Base-by-base conservation (phyloP, 306 rosid genomes). In the Lathyrus oleraceus region DNA sequence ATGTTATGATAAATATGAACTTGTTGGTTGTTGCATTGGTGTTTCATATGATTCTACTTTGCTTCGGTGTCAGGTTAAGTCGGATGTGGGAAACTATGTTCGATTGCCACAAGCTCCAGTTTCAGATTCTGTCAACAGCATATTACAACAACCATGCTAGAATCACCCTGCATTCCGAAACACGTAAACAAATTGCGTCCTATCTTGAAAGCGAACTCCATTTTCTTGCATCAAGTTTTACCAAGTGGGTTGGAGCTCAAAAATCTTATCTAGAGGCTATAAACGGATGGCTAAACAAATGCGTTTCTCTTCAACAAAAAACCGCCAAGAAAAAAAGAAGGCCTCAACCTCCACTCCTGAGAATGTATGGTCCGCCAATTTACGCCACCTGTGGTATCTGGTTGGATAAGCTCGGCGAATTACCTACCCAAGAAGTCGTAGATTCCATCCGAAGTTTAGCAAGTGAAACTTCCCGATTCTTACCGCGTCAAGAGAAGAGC, bases 31-130 rank as follows among this genome's bases (percentile, higher is more conserved):
- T 35, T 69, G 30, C 20, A 70, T 69, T 39, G 27, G 30, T 25
- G 68, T 51, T 70, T 82, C 36, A 67, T 28, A 38, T 43, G 19
- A 69, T 73, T 71, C 39, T 44, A n/a, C 64, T 54, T 70, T 72
- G 54, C 64, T 59, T 70, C 15, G 51, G 63, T 71, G 75, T 47
- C 78, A 93, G 98, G 93, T 84, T 93, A 81, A 84, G 85, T 65
- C 91, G 94, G 76, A 93, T 90, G 98, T 93, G 97, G 98, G 91
- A 85, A 63, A 91, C 75, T 82, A 88, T 93, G 98, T 81, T 44
- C 38, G 91, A 87, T 60, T 90, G 94, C 80, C 97, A 90, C 88
- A 88, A 81, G 79, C 91, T 69, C 66, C 98, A 92, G 79, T 76
- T 79, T 59, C 84, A 77, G 79, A 85, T 89, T 2, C 77, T 92